phyloP scores from a whole-genome alignment of 2,329 filamentous ascomycete genomes.

The Ophiostoma sp. region DNA sequence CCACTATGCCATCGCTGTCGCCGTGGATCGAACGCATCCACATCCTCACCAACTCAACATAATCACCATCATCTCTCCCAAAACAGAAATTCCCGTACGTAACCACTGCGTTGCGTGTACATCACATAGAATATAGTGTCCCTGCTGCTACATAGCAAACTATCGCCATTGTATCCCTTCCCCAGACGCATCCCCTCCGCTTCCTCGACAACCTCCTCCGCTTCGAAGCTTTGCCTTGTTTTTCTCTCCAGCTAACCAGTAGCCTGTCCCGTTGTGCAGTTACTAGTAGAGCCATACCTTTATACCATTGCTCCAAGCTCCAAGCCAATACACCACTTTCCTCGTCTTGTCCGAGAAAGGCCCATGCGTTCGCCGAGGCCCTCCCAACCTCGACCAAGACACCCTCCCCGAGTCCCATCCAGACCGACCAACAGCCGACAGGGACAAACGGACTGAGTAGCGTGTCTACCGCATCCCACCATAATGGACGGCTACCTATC shows the following conservation, averaged over 20 bases:
- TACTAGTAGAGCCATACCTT: no score
- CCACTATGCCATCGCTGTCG: no score
- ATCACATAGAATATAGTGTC: background rate
- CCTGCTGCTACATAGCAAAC: background rate
- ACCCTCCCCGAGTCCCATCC: no score
- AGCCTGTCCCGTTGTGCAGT: no score
- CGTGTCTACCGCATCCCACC: no score
- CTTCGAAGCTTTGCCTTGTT: background rate
- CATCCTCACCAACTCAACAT: background rate
- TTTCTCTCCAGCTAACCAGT: background rate
- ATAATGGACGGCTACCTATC: constrained; percentile 38
- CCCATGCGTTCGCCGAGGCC: background rate
- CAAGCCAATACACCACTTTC: background rate
- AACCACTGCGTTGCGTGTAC: background rate
- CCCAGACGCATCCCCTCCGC: background rate
- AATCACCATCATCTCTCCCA: background rate
- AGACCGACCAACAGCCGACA: no score
- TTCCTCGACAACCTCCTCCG: background rate
- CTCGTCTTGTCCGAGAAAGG: background rate
- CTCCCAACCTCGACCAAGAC: background rate
- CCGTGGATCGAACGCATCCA: no score
- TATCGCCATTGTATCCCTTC: no score
- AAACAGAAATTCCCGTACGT: background rate
- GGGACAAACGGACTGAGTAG: no score
- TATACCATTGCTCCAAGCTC: background rate